Evolutionary conservation across 768 basidiomycete genomes (phyloP).

Genomic region (Grammothele lineata): DNA sequence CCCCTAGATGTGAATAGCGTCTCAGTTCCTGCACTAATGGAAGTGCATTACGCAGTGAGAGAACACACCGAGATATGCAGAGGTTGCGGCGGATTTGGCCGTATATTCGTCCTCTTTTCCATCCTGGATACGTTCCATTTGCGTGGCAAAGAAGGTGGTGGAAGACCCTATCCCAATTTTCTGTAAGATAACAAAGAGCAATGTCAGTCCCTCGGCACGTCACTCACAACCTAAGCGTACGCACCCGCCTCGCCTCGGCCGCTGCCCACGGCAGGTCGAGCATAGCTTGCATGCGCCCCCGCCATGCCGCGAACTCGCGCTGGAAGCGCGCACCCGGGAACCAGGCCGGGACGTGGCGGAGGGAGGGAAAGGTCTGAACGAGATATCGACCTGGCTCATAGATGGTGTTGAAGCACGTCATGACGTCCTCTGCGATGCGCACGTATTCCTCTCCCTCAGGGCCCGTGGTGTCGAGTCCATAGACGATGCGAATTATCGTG

Average conservation of each 20-base stretch:
- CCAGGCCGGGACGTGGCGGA: conserved; percentile 18
- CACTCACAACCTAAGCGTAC: too few relatives aligned
- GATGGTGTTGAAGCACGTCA: background rate
- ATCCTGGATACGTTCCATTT: too few relatives aligned
- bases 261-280: conserved; percentile 10
- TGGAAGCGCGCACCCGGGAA: conserved; percentile 18
- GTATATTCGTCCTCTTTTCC: background rate
- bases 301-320: conserved; percentile 6
- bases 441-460: conserved; percentile 9
- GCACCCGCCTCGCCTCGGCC: too few relatives aligned
- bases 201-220: too few relatives aligned
- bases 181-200: too few relatives aligned
- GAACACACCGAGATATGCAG: background rate
- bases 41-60: too few relatives aligned
- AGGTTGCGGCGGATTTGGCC: background rate
- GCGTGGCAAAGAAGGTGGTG: too few relatives aligned
- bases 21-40: too few relatives aligned
- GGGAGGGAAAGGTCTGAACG: background rate
- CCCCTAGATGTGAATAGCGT: too few relatives aligned
- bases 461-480: conserved; percentile 18
- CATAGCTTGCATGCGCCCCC: background rate
- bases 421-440: conserved; percentile 1
- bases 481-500: conserved; percentile 17
- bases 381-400: background rate
- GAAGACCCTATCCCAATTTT: too few relatives aligned